Percentiles rank a stretch among this genome's conserved stretches.
These are phyloP conservation scores for Sechiopsis laciniata DNA, from an alignment of 306 rosid genomes.

Conservation along the genomic window DNA sequence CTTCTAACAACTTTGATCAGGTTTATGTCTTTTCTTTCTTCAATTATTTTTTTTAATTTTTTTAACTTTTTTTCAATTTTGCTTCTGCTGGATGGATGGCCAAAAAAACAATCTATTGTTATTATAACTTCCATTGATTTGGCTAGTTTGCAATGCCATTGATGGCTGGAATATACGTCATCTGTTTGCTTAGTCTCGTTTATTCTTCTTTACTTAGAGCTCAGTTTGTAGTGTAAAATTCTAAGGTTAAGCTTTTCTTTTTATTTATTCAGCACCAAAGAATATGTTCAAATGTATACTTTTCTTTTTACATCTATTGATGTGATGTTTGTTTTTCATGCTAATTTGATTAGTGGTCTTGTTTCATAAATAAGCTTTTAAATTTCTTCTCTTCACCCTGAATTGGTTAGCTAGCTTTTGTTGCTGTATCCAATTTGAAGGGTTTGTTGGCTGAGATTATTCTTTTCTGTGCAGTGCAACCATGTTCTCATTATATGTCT, in stretches of 20 bases:
- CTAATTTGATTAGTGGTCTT: too few species aligned
- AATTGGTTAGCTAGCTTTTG: neutral
- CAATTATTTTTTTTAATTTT: neutral
- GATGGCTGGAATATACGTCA: neutral
- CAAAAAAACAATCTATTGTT: neutral
- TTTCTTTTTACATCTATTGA: too few species aligned
- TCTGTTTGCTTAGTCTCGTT: neutral
- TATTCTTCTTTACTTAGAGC: neutral
- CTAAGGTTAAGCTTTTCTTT: neutral
- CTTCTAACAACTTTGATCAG: slow-evolving; percentile 61
- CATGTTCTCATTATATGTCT: slow-evolving; percentile 57
- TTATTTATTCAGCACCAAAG: neutral
- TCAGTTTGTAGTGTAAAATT: neutral
- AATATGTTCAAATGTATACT: neutral
- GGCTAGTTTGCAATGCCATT: neutral
- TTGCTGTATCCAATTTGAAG: neutral
- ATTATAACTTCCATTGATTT: neutral
- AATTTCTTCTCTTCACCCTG: too few species aligned
- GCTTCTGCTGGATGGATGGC: slow-evolving; percentile 7
- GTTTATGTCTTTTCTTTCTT: slow-evolving; percentile 35
- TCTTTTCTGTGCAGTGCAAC: slow-evolving; percentile 59
- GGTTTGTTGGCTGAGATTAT: slow-evolving; percentile 19
- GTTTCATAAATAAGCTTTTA: neutral
- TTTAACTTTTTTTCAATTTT: neutral
- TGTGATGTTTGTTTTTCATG: too few species aligned